Conservation (phyloP, 1,284 basidiomycete species). For the Hemileia vastatrix region DNA sequence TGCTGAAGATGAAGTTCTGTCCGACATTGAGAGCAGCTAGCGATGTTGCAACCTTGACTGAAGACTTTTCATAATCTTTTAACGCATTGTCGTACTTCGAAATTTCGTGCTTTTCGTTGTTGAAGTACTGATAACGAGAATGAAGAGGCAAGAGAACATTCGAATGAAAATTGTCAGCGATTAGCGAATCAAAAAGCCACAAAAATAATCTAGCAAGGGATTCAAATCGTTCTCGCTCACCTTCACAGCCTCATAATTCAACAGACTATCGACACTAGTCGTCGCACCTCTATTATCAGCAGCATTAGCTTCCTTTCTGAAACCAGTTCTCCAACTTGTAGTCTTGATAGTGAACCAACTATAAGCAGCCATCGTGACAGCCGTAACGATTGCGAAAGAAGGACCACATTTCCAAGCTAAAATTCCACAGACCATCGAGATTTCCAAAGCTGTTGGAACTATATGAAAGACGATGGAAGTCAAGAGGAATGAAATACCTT, state of each 20-base stretch:
- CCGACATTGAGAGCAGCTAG: slow-evolving; percentile 89
- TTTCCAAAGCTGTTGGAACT: slow-evolving; percentile 89
- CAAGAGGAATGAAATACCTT: slow-evolving; percentile 90
- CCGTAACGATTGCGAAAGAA: slow-evolving; percentile 87
- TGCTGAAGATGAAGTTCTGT: slow-evolving; percentile 91
- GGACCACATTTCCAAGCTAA: slow-evolving; percentile 93
- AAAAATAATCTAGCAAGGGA: background rate
- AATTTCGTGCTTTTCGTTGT: slow-evolving; percentile 87
- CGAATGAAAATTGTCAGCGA: background rate
- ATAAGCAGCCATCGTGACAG: slow-evolving; percentile 75
- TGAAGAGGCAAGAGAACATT: background rate
- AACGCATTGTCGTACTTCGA: slow-evolving; percentile 85
- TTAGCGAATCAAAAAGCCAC: background rate
- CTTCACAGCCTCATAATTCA: slow-evolving; percentile 98
- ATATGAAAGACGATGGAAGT: slow-evolving; percentile 92
- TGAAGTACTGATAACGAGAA: slow-evolving; percentile 64
- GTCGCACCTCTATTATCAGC: slow-evolving; percentile 95
- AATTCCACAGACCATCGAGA: slow-evolving; percentile 93
- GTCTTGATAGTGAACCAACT: slow-evolving; percentile 96
- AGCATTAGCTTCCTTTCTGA: slow-evolving; percentile 86
- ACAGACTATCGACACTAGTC: slow-evolving; percentile 82
- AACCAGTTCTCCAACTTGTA: slow-evolving; percentile 91
- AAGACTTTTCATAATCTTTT: slow-evolving; percentile 76
- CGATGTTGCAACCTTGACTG: slow-evolving; percentile 88
- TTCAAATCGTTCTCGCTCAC: slow-evolving; percentile 47